Conservation (phyloP, 164 flowering plant species). For the Brasenia schreberi region DNA sequence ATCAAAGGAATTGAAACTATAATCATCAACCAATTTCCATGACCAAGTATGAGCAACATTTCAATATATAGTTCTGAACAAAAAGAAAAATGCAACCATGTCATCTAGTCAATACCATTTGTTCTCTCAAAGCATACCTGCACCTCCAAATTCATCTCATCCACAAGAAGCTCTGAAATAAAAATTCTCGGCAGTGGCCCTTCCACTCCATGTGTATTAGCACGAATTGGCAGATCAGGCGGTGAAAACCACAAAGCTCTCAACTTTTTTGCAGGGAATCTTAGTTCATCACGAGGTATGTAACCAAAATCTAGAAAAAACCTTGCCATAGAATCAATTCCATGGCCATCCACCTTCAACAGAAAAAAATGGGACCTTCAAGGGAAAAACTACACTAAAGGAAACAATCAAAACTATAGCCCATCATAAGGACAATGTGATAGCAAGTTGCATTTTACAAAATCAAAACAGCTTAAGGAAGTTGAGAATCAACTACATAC, state of each 20-base stretch:
- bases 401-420: neutral
- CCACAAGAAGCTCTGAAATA: conserved; percentile 89
- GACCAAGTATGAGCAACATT: neutral
- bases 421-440: neutral
- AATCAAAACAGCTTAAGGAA: neutral
- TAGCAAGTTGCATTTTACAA: neutral
- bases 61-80: no score
- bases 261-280: conserved; percentile 83
- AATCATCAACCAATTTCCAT: neutral
- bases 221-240: conserved; percentile 23
- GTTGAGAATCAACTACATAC: conserved; percentile 14
- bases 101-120: neutral
- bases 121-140: conserved; percentile 33
- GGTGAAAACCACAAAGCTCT: conserved; percentile 94
- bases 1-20: no score
- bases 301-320: conserved; percentile 79
- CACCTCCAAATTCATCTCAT: conserved; percentile 69
- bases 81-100: neutral
- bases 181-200: conserved; percentile 94
- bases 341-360: conserved; percentile 64
- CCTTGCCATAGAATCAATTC: conserved; percentile 73
- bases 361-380: neutral
- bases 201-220: conserved; percentile 36
- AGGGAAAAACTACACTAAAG: neutral
- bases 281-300: conserved; percentile 47